Evolutionary conservation across 2,329 filamentous ascomycete genomes (phyloP).

Genomic region (Fusarium drepaniforme): DNA sequence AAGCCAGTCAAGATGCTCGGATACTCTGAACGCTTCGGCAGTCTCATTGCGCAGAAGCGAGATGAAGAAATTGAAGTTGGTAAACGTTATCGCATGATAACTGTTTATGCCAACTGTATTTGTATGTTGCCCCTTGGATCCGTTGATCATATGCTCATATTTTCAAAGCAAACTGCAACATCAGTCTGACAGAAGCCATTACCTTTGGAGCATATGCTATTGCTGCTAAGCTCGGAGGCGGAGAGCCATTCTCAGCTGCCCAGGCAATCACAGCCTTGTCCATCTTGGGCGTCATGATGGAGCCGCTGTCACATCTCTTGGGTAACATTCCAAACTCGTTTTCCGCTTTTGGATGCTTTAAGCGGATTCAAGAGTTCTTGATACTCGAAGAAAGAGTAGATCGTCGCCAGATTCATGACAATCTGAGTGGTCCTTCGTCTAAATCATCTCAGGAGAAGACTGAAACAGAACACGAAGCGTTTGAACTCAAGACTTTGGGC

Average conservation of each 20-base stretch:
- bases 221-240: slow-evolving; percentile 40
- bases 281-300: slow-evolving; percentile 46
- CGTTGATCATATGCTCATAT: neutral
- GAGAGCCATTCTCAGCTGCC: slow-evolving; percentile 43
- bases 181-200: slow-evolving; percentile 43
- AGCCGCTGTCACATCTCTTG: slow-evolving; percentile 41
- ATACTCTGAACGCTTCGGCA: slow-evolving; percentile 42
- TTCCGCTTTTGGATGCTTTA: slow-evolving; percentile 46
- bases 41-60: slow-evolving; percentile 41
- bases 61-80: slow-evolving; percentile 42
- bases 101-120: slow-evolving; percentile 45
- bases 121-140: slow-evolving; percentile 29
- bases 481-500: slow-evolving; percentile 21
- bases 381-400: slow-evolving; percentile 41
- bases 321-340: slow-evolving; percentile 44
- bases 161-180: slow-evolving; percentile 39
- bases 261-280: slow-evolving; percentile 49
- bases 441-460: neutral
- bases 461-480: neutral
- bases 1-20: slow-evolving; percentile 52
- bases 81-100: slow-evolving; percentile 42
- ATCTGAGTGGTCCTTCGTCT: neutral
- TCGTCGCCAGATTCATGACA: slow-evolving; percentile 27
- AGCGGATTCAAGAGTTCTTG: slow-evolving; percentile 48
- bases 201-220: slow-evolving; percentile 49